Base-by-base conservation (phyloP, 1,139 yeast species). In the Taphrina flavorubra region DNA sequence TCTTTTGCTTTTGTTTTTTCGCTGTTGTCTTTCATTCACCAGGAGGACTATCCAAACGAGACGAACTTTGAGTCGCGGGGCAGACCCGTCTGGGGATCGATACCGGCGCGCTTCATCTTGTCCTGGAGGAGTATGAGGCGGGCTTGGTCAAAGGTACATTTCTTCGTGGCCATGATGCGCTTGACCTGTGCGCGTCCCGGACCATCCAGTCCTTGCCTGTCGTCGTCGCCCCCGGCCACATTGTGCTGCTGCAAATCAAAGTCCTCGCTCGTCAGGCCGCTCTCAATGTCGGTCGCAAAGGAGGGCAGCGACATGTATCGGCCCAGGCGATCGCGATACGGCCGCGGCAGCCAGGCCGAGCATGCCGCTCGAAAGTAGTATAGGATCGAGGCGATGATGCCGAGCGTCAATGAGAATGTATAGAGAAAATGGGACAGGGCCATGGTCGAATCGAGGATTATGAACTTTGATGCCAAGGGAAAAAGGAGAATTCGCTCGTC, bases 71-170 rank as follows among this genome's bases (percentile, higher is more conserved):
- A 18, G 51, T 69, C 70, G 18, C 37, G 34, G 16, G 70, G 70
- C n/a, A 56, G 51, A 13, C 70, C 70, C 37, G 71, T 65, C 44
- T 60, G 64, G 1, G 70, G 70, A 44, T 69, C 70, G 49, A 69
- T 69, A 13, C 68, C 69, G 6, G 61, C 61, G 8, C 25, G 13
- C 34, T 51, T 49, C 65, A 61, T 61, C 20, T 60, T 59, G 46
- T 53, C 65, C 49, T 53, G 65, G 16, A 60, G 34, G 37, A 31
- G 51, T 13, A 80, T 75, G 13, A 84, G 77, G 69, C 96, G 80
- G 0, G 96, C 96, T 60, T 86, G 86, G 75, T 90, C 96, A 76
- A 90, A 90, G 0, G 83, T 74, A 47, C 88, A 69, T 34, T 80
- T 76, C 53, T 79, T 75, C 36, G 79, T 77, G 6, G 79, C 74